Percentiles rank a stretch among this genome's conserved stretches.
Conservation (phyloP, 163 green algal species). For the Scenedesmus sp. region DNA sequence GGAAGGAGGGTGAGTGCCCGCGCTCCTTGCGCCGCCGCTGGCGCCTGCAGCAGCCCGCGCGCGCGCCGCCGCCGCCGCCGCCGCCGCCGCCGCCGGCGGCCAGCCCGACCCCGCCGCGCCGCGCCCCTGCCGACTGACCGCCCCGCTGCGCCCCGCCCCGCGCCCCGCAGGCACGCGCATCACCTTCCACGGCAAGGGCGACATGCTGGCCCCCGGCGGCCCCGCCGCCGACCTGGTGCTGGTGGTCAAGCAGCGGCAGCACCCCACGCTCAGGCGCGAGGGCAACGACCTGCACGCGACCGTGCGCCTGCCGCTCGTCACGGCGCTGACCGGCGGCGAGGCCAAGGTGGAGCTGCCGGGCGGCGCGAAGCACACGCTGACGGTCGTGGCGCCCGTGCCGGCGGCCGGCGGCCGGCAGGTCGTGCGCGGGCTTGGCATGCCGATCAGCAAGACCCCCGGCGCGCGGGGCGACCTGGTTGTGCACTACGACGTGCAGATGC, state of each 20-base stretch:
- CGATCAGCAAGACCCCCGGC: constrained; percentile 72
- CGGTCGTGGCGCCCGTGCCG: constrained; percentile 39
- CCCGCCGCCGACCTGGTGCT: constrained; percentile 85
- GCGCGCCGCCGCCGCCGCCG: too few species aligned
- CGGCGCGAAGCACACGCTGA: constrained; percentile 51
- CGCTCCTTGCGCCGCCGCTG: too few species aligned
- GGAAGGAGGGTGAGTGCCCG: constrained; percentile 15
- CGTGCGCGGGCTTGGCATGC: constrained; percentile 81
- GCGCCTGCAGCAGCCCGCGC: too few species aligned
- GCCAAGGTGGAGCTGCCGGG: constrained; percentile 70
- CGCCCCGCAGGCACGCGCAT: constrained; percentile 39
- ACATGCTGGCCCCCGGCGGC: constrained; percentile 69
- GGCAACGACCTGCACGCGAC: constrained; percentile 83
- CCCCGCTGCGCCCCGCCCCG: background rate
- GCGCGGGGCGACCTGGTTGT: constrained; percentile 75
- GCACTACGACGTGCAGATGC: constrained; percentile 75
- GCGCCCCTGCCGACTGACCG: too few species aligned
- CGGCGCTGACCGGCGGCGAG: constrained; percentile 58
- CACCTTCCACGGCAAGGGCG: constrained; percentile 79
- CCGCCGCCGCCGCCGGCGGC: too few species aligned
- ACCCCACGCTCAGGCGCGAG: constrained; percentile 73
- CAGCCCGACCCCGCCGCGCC: too few species aligned
- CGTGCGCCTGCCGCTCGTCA: constrained; percentile 66
- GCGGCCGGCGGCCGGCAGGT: constrained; percentile 54
- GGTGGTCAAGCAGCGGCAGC: constrained; percentile 78